Evolutionary conservation across 768 basidiomycete genomes (phyloP).

Genomic region (Psilocybe subaeruginosa): DNA sequence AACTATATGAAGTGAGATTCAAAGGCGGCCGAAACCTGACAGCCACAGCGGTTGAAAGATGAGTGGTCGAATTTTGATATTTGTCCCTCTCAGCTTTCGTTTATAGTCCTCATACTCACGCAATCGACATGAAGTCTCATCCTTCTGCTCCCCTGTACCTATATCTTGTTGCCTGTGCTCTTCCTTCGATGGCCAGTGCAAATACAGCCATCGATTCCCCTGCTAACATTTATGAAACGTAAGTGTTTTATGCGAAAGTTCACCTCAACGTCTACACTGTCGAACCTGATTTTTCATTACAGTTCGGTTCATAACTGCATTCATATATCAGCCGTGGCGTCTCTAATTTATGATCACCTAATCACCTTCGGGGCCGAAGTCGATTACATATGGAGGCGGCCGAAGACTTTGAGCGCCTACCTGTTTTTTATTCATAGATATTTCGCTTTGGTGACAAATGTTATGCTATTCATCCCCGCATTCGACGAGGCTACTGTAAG

Average conservation of each 20-base stretch:
- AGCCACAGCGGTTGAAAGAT: no score
- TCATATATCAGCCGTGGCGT: neutral
- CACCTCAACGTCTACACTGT: no score
- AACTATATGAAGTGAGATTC: no score
- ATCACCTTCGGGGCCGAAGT: neutral
- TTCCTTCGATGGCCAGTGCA: no score
- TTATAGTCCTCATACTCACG: no score
- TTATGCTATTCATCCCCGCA: neutral
- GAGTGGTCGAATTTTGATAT: no score
- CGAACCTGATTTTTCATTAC: neutral
- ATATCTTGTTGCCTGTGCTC: no score
- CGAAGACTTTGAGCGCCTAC: neutral
- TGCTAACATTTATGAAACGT: neutral
- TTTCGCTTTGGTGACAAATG: neutral
- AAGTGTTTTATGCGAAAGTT: neutral
- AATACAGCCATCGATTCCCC: no score
- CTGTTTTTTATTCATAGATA: constrained; percentile 1
- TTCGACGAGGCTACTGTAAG: neutral
- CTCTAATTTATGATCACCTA: constrained; percentile 1
- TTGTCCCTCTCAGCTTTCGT: no score
- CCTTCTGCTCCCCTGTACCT: no score
- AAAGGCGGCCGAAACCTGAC: no score
- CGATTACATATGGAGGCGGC: constrained; percentile 1
- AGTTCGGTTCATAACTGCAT: neutral
- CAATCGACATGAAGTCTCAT: no score